A percentile compares a stretch with the other conserved stretches of the same genome.
phyloP scores from a whole-genome alignment of 2,329 filamentous ascomycete species.

The Pestalotiopsis sp. region DNA sequence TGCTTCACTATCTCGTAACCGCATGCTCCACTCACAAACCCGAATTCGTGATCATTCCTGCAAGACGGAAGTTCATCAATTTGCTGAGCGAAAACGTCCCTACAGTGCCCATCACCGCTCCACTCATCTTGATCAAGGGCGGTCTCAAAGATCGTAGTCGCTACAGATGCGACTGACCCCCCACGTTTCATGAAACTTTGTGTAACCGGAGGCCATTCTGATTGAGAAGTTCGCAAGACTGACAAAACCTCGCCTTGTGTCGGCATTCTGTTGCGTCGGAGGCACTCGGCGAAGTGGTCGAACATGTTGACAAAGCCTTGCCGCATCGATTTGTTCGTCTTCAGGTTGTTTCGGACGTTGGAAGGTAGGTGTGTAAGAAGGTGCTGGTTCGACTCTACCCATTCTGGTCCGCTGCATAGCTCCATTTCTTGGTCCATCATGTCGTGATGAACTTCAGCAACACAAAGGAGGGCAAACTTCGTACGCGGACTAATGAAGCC shows the following conservation, averaged over 20 bases:
- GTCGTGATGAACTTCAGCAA: slow-evolving; percentile 26
- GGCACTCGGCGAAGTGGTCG: slow-evolving; percentile 26
- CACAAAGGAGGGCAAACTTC: slow-evolving; percentile 29
- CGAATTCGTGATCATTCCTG: not conserved
- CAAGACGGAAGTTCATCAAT: not conserved
- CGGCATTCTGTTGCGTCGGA: slow-evolving; percentile 11
- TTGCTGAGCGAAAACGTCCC: too few relatives aligned
- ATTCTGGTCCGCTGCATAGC: not conserved
- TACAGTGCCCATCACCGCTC: not conserved
- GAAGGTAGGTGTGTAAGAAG: slow-evolving; percentile 12
- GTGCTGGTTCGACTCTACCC: not conserved
- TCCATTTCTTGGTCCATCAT: not conserved
- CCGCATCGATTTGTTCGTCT: slow-evolving; percentile 36
- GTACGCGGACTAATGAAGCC: slow-evolving; percentile 42
- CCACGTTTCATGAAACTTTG: not conserved
- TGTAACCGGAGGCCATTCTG: not conserved
- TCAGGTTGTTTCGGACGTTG: slow-evolving; percentile 28
- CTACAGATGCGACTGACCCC: not conserved
- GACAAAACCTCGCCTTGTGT: not conserved
- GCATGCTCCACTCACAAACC: not conserved
- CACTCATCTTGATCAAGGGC: not conserved
- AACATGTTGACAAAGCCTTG: slow-evolving; percentile 37
- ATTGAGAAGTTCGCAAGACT: not conserved
- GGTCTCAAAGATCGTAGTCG: not conserved
- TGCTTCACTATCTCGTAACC: too few relatives aligned